These are phyloP conservation scores for Aspergillus indologenus DNA, from an alignment of 495 filamentous ascomycete genomes.

Conservation along the genomic window DNA sequence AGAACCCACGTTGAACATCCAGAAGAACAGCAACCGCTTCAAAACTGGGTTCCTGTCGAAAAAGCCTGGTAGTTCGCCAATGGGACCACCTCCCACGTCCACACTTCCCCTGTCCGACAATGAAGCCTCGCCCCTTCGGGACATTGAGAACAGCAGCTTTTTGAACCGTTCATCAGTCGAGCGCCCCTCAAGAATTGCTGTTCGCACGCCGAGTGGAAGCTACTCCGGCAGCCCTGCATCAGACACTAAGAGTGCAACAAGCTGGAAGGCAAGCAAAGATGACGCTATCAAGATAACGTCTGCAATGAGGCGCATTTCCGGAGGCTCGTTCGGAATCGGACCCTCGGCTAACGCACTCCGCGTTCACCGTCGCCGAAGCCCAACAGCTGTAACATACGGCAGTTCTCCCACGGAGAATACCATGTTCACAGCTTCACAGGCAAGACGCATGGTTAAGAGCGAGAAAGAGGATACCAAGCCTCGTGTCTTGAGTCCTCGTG, in stretches of 20 bases:
- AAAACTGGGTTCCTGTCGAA: constrained; percentile 89
- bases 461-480: constrained; percentile 58
- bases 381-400: constrained; percentile 50
- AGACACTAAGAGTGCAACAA: constrained; percentile 34
- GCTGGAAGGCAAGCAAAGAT: constrained; percentile 50
- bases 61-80: constrained; percentile 61
- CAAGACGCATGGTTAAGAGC: constrained; percentile 66
- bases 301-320: constrained; percentile 59
- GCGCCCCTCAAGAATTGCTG: constrained; percentile 46
- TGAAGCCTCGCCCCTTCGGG: constrained; percentile 63
- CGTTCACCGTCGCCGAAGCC: constrained; percentile 61
- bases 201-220: constrained; percentile 48
- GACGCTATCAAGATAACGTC: constrained; percentile 59
- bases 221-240: constrained; percentile 39
- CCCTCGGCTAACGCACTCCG: constrained; percentile 38
- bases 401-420: constrained; percentile 56
- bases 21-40: constrained; percentile 74
- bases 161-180: constrained; percentile 53
- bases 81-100: constrained; percentile 57
- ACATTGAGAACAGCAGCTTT: constrained; percentile 59
- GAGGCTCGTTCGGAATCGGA: constrained; percentile 28
- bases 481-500: constrained; percentile 63
- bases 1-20: constrained; percentile 36
- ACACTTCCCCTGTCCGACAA: constrained; percentile 58
- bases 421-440: constrained; percentile 68